Percentiles rank a stretch among this genome's conserved stretches.
Evolutionary conservation across 768 basidiomycete species (phyloP).

Genomic region (Tephrocybe sp.): DNA sequence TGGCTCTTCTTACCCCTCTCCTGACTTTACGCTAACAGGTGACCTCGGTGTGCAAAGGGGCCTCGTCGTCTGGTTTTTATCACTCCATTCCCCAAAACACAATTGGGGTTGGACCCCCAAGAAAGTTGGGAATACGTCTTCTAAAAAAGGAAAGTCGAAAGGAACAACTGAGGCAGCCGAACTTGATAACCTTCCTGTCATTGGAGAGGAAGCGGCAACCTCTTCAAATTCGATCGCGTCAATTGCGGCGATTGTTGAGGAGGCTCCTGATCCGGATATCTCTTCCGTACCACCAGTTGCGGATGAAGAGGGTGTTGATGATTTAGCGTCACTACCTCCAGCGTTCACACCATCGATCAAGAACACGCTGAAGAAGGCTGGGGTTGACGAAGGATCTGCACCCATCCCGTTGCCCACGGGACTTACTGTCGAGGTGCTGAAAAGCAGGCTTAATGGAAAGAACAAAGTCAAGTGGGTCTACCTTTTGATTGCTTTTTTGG

Average conservation of each 20-base stretch:
- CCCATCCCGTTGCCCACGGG: slow-evolving; percentile 52
- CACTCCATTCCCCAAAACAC: slow-evolving; percentile 54
- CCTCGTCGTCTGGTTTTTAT: slow-evolving; percentile 63
- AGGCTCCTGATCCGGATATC: slow-evolving; percentile 18
- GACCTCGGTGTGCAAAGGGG: slow-evolving; percentile 86
- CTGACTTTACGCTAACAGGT: slow-evolving; percentile 35
- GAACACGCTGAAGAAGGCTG: slow-evolving; percentile 43
- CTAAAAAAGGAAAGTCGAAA: slow-evolving; percentile 3
- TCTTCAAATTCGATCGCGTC: too few relatives aligned
- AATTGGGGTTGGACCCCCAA: slow-evolving; percentile 47
- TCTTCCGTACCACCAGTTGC: slow-evolving; percentile 35
- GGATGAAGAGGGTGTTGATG: slow-evolving; percentile 23
- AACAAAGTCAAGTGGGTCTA: slow-evolving; percentile 74
- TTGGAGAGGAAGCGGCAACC: slow-evolving; percentile 11
- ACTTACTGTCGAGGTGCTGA: slow-evolving; percentile 52
- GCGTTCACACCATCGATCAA: slow-evolving; percentile 70
- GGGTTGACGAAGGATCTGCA: slow-evolving; percentile 19
- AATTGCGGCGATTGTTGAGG: background rate
- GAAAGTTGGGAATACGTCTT: slow-evolving; percentile 31
- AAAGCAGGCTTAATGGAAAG: slow-evolving; percentile 62
- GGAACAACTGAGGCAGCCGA: slow-evolving; percentile 15
- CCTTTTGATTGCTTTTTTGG: slow-evolving; percentile 9
- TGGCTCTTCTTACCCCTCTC: background rate
- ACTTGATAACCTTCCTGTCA: slow-evolving; percentile 31
- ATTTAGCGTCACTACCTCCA: slow-evolving; percentile 43